Base-by-base conservation (phyloP, 192 early-diverging fungal genomes). In the Backusella macrospora region DNA sequence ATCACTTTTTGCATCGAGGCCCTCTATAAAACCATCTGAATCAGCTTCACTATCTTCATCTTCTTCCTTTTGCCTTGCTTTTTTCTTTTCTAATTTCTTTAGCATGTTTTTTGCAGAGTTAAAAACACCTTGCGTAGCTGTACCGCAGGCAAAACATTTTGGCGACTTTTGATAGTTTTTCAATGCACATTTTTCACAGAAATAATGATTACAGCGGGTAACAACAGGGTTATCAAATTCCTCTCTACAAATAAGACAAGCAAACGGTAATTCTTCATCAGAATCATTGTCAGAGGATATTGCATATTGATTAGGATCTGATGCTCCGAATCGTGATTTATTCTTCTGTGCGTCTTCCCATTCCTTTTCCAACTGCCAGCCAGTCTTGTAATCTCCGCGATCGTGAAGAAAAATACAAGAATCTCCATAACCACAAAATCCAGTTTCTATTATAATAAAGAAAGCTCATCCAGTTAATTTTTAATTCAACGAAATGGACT, bases 361-460 rank as follows among this genome's bases (percentile, higher is more conserved):
- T 81, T 99, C 97, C 80, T 92, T 85, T 66, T 99, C 97, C n/a
- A 99, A 79, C 78, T 98, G 92, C 96, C 97, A 98, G 23, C 96
- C 96, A 4, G 89, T 90, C 80, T 99, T 99, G 86, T 97, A 98
- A 76, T 94, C 96, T 34, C 95, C 92, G 71, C 98, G 91, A 78
- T 99, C 98, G 74, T 99, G 98, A 84, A 99, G 90, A 76, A 97
- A 99, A 42, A 92, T 95, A 82, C 98, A 99, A 18, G 91, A 94
- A 80, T 99, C 98, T 55, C 98, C 98, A 83, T 94, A 99, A 34
- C 98, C 98, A 81, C 98, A 99, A 80, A 88, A 95, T 48, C 95
- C 94, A 10, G 93, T 96, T 65, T 93, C 90, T 82, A 80, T 34
- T 49, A 59, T 23, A 47, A 52, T 29, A 47, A 46, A 3, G 52